Conservation (phyloP, 1,284 basidiomycete species). For the Sporisorium exsertum region DNA sequence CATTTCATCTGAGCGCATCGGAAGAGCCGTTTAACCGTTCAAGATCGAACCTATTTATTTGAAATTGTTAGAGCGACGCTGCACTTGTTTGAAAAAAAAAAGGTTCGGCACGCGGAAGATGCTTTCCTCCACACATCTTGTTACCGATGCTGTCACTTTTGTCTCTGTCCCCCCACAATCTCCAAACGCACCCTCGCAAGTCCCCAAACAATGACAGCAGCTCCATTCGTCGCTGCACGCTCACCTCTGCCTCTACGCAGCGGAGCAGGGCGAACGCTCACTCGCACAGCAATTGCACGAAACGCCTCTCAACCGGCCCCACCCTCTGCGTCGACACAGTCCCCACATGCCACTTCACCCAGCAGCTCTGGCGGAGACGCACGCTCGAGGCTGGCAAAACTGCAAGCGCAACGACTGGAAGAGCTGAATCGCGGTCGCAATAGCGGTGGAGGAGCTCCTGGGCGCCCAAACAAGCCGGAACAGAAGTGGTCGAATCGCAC, state of each 20-base stretch:
- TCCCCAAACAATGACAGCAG: not conserved
- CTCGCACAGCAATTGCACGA: not conserved
- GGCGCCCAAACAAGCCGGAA: slow-evolving; percentile 24
- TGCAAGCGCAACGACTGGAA: slow-evolving; percentile 37
- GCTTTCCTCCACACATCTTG: slow-evolving; percentile 2
- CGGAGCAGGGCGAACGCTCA: not conserved
- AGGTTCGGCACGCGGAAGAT: not conserved
- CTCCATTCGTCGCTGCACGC: not conserved
- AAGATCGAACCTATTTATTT: not conserved
- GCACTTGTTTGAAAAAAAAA: too few relatives aligned
- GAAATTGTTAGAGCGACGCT: not conserved
- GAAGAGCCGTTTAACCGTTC: not conserved
- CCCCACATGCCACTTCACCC: slow-evolving; percentile 17
- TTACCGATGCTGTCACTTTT: not conserved
- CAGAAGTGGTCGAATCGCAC: slow-evolving; percentile 53
- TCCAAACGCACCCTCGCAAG: not conserved
- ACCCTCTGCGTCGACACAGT: slow-evolving; percentile 2
- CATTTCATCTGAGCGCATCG: not conserved
- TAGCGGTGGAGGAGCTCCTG: slow-evolving; percentile 5
- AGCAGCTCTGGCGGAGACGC: slow-evolving; percentile 6
- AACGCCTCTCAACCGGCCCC: slow-evolving; percentile 32
- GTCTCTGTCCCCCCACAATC: not conserved
- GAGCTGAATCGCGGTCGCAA: slow-evolving; percentile 29
- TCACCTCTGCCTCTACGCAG: not conserved
- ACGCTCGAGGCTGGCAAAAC: slow-evolving; percentile 23